Conservation (phyloP, 2,329 filamentous ascomycete species). For the Colletotrichum godetiae region DNA sequence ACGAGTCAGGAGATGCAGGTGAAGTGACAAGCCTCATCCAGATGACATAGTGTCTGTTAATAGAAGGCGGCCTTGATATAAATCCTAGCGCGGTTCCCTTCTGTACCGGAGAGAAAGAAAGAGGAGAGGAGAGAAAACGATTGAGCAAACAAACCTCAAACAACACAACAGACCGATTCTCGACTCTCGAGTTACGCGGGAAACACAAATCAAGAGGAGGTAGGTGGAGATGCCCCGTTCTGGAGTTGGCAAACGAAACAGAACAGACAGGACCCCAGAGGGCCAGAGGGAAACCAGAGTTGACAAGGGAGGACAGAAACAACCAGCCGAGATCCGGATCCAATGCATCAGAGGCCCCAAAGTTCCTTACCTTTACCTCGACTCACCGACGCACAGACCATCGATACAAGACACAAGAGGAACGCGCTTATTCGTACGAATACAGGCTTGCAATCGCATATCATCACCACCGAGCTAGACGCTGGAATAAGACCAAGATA, state of each 20-base stretch:
- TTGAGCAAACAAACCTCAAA: background rate
- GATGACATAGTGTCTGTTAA: conserved; percentile 28
- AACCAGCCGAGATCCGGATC: conserved; percentile 1
- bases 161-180: background rate
- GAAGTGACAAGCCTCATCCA: conserved; percentile 28
- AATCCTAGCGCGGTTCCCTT: conserved; percentile 32
- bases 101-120: background rate
- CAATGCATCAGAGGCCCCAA: conserved; percentile 15
- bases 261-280: background rate
- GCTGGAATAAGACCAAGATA: conserved; percentile 7
- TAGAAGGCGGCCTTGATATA: conserved; percentile 17
- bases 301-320: conserved; percentile 20
- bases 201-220: conserved; percentile 19
- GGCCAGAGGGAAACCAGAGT: background rate
- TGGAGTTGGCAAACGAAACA: background rate
- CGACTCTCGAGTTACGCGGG: background rate
- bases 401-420: background rate
- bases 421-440: background rate
- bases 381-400: conserved; percentile 16
- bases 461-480: background rate
- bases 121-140: conserved; percentile 8
- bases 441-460: background rate
- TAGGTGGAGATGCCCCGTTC: conserved; percentile 8
- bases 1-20: conserved; percentile 35
- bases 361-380: conserved; percentile 1